Evolutionary conservation across 257 asterid genomes (phyloP).

Genomic region (Agastache rugosa): DNA sequence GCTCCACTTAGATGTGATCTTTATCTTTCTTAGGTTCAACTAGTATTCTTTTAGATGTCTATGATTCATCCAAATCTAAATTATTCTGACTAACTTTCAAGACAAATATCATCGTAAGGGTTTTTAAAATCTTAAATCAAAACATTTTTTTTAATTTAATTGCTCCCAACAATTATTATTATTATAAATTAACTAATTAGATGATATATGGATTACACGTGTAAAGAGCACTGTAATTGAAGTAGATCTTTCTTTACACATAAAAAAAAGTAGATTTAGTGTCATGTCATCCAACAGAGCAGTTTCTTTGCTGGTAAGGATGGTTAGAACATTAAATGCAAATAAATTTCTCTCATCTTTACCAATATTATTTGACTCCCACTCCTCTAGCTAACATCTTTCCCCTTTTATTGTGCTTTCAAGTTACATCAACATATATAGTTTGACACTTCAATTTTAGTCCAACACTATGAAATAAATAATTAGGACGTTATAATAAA

Average conservation of each 20-base stretch:
- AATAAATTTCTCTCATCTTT: neutral
- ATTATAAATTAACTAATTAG: no score
- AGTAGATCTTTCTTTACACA: neutral
- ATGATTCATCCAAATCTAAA: no score
- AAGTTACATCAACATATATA: slow-evolving; percentile 17
- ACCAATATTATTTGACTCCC: slow-evolving; percentile 33
- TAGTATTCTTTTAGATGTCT: no score
- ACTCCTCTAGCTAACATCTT: neutral
- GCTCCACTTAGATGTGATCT: no score
- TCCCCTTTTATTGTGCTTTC: slow-evolving; percentile 15
- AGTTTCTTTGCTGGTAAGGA: slow-evolving; percentile 39
- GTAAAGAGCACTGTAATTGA: neutral
- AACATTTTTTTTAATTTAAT: no score
- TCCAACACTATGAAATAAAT: neutral
- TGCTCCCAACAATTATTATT: no score
- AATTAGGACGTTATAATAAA: neutral
- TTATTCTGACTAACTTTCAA: no score
- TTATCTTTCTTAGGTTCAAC: no score
- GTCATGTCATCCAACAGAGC: slow-evolving; percentile 36
- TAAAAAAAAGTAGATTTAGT: slow-evolving; percentile 27
- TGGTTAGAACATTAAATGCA: slow-evolving; percentile 7
- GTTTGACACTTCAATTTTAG: neutral
- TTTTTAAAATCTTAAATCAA: no score
- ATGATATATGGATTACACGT: no score
- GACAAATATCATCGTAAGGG: no score